phyloP scores from a whole-genome alignment of 2,329 filamentous ascomycete genomes.

The Fusarium luffae region DNA sequence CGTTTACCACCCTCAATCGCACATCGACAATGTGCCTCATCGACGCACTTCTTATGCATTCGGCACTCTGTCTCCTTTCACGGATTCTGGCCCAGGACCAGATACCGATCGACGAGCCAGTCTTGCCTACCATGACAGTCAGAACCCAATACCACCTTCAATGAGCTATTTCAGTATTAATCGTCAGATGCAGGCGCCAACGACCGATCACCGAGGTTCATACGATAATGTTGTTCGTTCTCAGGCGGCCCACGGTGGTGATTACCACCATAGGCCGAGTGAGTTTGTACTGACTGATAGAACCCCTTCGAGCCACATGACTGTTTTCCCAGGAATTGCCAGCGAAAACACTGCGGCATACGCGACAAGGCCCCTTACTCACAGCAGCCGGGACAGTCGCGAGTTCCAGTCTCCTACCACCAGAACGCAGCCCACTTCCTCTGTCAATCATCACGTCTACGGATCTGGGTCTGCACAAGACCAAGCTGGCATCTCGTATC shows the following conservation, averaged over 20 bases:
- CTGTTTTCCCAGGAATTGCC: not conserved
- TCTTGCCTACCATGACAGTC: slow-evolving; percentile 40
- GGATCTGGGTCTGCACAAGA: not conserved
- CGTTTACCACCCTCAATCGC: slow-evolving; percentile 17
- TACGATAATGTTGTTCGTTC: slow-evolving; percentile 15
- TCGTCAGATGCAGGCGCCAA: slow-evolving; percentile 37
- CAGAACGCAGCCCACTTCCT: slow-evolving; percentile 5
- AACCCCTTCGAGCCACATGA: not conserved
- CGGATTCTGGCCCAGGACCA: slow-evolving; percentile 10
- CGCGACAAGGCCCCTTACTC: not conserved
- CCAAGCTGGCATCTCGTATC: slow-evolving; percentile 12
- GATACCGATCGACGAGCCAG: slow-evolving; percentile 33
- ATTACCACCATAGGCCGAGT: slow-evolving; percentile 3
- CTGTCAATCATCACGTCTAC: not conserved
- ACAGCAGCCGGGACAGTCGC: slow-evolving; percentile 1
- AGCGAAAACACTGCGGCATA: not conserved
- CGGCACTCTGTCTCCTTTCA: slow-evolving; percentile 14
- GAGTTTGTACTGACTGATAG: slow-evolving; percentile 24
- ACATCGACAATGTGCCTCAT: slow-evolving; percentile 13
- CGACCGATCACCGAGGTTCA: slow-evolving; percentile 31
- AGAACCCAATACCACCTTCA: slow-evolving; percentile 34
- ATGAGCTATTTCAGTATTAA: slow-evolving; percentile 37
- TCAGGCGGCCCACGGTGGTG: not conserved
- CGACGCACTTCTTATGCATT: slow-evolving; percentile 10
- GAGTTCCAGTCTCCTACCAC: not conserved